Base-by-base conservation (phyloP, 1,284 basidiomycete species). In the Apiotrichum siamense region DNA sequence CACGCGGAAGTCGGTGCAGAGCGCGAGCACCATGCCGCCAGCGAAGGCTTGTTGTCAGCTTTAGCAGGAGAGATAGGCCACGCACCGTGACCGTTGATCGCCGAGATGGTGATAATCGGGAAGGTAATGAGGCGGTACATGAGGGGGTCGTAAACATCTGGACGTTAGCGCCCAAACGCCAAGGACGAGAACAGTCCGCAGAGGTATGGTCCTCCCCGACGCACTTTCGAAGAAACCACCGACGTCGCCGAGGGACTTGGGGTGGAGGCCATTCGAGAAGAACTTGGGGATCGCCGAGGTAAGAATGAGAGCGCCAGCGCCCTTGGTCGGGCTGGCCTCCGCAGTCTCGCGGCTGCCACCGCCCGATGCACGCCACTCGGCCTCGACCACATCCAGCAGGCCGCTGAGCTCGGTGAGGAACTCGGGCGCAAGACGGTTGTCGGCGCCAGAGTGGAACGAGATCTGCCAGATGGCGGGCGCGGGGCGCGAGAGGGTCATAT, bases 241-340 rank as follows among this genome's bases (percentile, higher is more conserved):
- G 57, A 90, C 81, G 33, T 78, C 76, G 35, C 79, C 72, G 10
- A 83, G 77, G 25, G 78, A 81, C 26, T 78, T 80, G 61, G 82
- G 85, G 70, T 91, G 87, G 44, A 92, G 79, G 2, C 88, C 88
- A 66, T 90, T 91, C 69, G 84, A 87, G 73, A 91, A 93, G 78
- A 91, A 92, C 73, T 89, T 90, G 64, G 88, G 81, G 65, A 87
- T 83, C 49, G 79, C 78, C 54, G 79, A 78, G 45, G 87, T 83
- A 45, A 92, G 81, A 49, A 92, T 82, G 38, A 93, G 72, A 1
- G 86, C 83, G 17, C 88, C 88, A 1, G 63, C 64, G 3, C 65
- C 67, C 33, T 60, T 61, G 26, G 37, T 26, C 4, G 41, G 41
- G 41, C 41, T 43, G 13, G 56, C 77, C 75, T 35, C 79, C 33